Evolutionary conservation across 176 grass and related monocot species (phyloP).

Genomic region (Avena atlantica): DNA sequence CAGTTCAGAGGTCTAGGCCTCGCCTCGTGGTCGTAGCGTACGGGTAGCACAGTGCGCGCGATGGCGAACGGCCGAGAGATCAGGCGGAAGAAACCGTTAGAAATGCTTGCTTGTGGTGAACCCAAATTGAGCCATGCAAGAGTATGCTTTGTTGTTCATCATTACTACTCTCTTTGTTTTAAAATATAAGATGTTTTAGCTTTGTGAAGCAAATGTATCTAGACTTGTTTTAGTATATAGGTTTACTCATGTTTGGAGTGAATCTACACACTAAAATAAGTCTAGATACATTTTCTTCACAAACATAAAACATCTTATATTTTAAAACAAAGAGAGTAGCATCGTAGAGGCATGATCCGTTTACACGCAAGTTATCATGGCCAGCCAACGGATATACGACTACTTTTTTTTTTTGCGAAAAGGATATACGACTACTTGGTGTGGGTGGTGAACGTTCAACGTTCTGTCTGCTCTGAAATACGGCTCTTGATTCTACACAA

Average conservation of each 20-base stretch:
- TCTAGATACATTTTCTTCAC: no score
- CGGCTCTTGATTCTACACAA: background rate
- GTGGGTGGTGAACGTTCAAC: background rate
- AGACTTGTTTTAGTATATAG: no score
- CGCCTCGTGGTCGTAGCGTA: background rate
- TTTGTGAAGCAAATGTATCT: no score
- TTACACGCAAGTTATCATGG: background rate
- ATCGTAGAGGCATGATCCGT: background rate
- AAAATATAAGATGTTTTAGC: no score
- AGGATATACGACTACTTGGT: background rate
- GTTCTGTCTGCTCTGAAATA: background rate
- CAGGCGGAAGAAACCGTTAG: background rate
- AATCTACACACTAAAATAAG: no score
- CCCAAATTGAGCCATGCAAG: background rate
- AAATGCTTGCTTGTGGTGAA: background rate
- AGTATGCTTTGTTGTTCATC: background rate
- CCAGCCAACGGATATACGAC: no score
- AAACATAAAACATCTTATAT: no score
- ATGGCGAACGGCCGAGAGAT: background rate
- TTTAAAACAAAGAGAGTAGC: no score
- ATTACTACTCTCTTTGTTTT: no score
- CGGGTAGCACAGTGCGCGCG: background rate
- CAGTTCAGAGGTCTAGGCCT: slow-evolving; percentile 5
- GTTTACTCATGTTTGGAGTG: no score
- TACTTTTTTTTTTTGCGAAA: no score